A percentile compares a stretch with the other conserved stretches of the same genome.
These are phyloP conservation scores for Nannizzia gypsea DNA, from an alignment of 2,329 filamentous ascomycete genomes.

Conservation along the genomic window DNA sequence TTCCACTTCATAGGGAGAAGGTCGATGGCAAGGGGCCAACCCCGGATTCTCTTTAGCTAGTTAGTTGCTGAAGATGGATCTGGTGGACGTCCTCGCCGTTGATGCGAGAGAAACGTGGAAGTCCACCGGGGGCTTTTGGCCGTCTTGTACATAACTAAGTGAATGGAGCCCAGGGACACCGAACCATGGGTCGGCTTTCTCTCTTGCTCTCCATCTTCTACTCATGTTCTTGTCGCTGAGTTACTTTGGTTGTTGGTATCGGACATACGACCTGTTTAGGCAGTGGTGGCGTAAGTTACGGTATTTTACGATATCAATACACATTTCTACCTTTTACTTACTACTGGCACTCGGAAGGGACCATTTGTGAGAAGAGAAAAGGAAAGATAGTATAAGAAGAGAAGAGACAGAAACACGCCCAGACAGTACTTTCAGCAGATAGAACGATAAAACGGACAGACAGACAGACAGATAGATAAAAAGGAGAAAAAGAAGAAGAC, in stretches of 20 bases:
- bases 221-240: neutral
- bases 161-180: too few species aligned
- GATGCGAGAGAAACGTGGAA: too few species aligned
- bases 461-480: constrained; percentile 7
- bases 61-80: too few species aligned
- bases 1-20: too few species aligned
- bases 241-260: neutral
- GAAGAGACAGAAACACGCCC: constrained; percentile 11
- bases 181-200: neutral
- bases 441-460: too few species aligned
- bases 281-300: constrained; percentile 7
- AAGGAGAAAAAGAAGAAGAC: constrained; percentile 15
- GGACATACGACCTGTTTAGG: neutral
- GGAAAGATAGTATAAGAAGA: too few species aligned
- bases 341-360: constrained; percentile 1
- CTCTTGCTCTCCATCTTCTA: neutral
- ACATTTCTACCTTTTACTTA: too few species aligned
- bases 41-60: too few species aligned
- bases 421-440: neutral
- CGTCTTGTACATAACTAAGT: neutral
- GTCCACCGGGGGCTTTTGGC: neutral
- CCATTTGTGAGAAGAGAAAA: neutral
- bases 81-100: too few species aligned
- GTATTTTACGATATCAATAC: neutral
- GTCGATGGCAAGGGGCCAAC: too few species aligned